A percentile compares a stretch with the other conserved stretches of the same genome.
phyloP scores from a whole-genome alignment of 2,329 filamentous ascomycete genomes.

The Sclerotinia minor region DNA sequence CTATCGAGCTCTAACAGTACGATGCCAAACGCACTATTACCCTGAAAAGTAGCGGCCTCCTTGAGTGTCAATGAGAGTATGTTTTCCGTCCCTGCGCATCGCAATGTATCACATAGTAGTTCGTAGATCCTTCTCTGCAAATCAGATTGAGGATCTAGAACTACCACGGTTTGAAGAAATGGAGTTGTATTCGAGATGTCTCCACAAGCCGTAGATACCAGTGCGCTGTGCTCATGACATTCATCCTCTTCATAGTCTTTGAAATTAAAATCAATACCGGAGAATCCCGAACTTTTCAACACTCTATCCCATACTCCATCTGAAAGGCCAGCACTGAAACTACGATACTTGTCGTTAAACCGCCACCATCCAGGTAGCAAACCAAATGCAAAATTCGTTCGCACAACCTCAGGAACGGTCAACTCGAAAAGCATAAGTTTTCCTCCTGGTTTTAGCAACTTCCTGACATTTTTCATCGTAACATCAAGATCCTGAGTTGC shows the following conservation, averaged over 20 bases:
- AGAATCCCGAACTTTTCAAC: constrained; percentile 27
- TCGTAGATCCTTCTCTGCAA: neutral
- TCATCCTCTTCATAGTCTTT: constrained; percentile 20
- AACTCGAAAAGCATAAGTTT: neutral
- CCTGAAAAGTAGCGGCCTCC: neutral
- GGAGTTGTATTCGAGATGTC: neutral
- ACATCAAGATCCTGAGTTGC: neutral
- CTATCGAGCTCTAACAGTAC: neutral
- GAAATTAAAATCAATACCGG: constrained; percentile 27
- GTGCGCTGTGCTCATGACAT: neutral
- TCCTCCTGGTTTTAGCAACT: constrained; percentile 12
- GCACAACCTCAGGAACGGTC: neutral
- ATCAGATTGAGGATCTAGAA: neutral
- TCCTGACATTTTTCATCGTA: neutral
- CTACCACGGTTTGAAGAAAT: neutral
- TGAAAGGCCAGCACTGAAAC: constrained; percentile 27
- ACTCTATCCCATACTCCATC: constrained; percentile 28
- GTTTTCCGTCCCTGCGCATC: neutral
- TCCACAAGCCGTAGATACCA: neutral
- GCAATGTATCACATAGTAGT: neutral
- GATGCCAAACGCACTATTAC: neutral
- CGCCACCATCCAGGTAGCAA: constrained; percentile 45
- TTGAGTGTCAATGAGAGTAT: neutral
- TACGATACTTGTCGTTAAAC: constrained; percentile 38
- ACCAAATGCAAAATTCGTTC: constrained; percentile 36